Base-by-base conservation (phyloP, 257 asterid species). In the Eustoma russellianum region DNA sequence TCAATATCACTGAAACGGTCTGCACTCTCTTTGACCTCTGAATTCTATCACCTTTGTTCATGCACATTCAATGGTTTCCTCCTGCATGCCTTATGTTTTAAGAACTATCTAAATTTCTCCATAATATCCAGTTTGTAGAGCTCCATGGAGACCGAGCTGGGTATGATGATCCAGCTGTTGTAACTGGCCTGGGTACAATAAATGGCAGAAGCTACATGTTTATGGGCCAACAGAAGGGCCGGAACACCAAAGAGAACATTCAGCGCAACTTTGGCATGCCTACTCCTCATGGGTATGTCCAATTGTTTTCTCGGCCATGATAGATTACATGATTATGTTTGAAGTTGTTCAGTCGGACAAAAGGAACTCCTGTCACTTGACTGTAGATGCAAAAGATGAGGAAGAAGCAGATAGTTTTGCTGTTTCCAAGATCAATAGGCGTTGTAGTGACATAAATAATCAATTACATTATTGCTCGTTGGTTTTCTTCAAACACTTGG, bases 181-280 rank as follows among this genome's bases (percentile, higher is more conserved):
- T 88, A 59, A 78, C 91, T 50, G 97, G 97, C 52, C 74, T 88
- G 69, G 97, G 97, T 55, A 77, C 91, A 30, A 88, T 88, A 59
- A 75, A 85, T 71, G 95, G 91, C 46, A 76, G 70, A 75, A 67
- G 79, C 65, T 88, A 80, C 74, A 88, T 88, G 97, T 85, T 88
- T 79, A 82, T 88, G 60, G 97, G 97, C 61, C 95, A 88, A 49
- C 97, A 85, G 66, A 88, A 88, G 60, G 97, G 97, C 45, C 79
- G 97, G 50, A 85, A 88, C 63, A 78, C 95, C 14, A 88, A 88
- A 77, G 97, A 88, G 74, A 88, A 85, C 68, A 85, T 88, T 54
- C 74, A 74, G 53, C 86, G 97, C 15, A 88, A 88, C 84, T 85
- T 88, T 70, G 97, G 95, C 71, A 88, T 88, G 97, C 97, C 97